Base-by-base conservation (phyloP, 2,329 filamentous ascomycete species). In the Fusarium ramigenum region DNA sequence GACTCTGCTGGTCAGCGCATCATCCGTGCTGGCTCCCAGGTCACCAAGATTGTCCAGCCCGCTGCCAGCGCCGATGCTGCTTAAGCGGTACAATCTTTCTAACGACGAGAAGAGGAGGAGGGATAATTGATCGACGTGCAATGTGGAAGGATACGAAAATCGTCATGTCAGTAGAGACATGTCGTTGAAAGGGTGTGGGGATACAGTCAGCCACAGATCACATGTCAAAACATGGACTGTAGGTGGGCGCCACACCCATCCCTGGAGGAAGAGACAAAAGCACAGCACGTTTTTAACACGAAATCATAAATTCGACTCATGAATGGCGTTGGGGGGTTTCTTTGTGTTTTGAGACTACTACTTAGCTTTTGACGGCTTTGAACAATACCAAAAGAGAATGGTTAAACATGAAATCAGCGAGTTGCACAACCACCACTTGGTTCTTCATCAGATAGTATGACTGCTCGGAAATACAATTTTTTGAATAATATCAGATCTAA, bases 41-140 rank as follows among this genome's bases (percentile, higher is more conserved):
- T 93, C 67, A 98, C 95, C 76, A 94, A 94, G 84, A 90, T 97
- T 58, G 85, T 91, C 25, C 91, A 94, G 82, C 94, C 95, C 49
- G 90, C 93, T 62, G 90, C 92, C 72, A 95, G 91, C 77, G 95
- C 95, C 67, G 94, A 94, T 83, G 94, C 95, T 73, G 95, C 95
- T 79, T 96, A 80, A 84, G 68, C 56, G 37, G 47, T 40, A 37
- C 18, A 16, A 57, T 40, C 23, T 44, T 44, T 46, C 16, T 68
- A 66, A 73, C 57, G 72, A 76, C 16, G 56, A 67, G 50, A 69
- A 63, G 63, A 75, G 49, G 50, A 71, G 69, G n/a, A 15, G 52
- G 36, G 66, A 72, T 75, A 75, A 76, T 66, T 28, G 67, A 64
- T 36, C 54, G 56, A 71, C 66, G 64, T 66, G 73, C 70, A 58